These are phyloP conservation scores for Acer yangbiense DNA, from an alignment of 345 rosid genomes.

Conservation along the genomic window DNA sequence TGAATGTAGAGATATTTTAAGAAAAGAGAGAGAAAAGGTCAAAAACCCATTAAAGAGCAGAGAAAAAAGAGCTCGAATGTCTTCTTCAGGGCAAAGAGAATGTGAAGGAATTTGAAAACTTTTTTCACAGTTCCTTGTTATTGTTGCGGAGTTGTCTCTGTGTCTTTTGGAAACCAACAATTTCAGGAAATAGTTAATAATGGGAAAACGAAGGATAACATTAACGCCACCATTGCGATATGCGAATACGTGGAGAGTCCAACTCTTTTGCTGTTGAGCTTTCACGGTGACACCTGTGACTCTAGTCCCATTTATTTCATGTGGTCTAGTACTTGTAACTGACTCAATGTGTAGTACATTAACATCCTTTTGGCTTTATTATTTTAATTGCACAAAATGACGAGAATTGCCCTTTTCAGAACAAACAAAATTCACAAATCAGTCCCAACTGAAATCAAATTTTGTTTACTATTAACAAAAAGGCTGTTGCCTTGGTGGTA, in stretches of 20 bases:
- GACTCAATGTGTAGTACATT: background rate
- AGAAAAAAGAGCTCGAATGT: too few species aligned
- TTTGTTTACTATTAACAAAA: too few species aligned
- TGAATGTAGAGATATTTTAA: background rate
- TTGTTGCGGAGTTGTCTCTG: conserved; percentile 27
- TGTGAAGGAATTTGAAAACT: conserved; percentile 18
- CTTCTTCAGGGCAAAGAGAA: conserved; percentile 6
- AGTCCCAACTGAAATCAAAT: background rate
- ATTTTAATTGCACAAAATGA: background rate
- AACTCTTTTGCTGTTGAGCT: background rate
- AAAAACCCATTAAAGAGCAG: conserved; percentile 5
- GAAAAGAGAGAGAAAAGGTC: conserved; percentile 12
- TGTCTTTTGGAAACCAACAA: conserved; percentile 18
- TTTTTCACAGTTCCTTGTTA: conserved; percentile 5
- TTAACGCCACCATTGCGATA: background rate
- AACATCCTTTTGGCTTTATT: background rate
- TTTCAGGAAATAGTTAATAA: background rate
- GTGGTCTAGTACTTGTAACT: background rate
- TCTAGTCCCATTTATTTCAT: background rate
- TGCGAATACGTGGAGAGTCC: background rate
- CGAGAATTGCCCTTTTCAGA: background rate
- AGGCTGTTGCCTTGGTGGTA: too few species aligned
- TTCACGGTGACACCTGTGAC: conserved; percentile 1
- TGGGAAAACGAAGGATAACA: background rate
- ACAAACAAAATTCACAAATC: background rate